Evolutionary conservation across 257 asterid genomes (phyloP).

Genomic region (Fraxinus quadrangulata): DNA sequence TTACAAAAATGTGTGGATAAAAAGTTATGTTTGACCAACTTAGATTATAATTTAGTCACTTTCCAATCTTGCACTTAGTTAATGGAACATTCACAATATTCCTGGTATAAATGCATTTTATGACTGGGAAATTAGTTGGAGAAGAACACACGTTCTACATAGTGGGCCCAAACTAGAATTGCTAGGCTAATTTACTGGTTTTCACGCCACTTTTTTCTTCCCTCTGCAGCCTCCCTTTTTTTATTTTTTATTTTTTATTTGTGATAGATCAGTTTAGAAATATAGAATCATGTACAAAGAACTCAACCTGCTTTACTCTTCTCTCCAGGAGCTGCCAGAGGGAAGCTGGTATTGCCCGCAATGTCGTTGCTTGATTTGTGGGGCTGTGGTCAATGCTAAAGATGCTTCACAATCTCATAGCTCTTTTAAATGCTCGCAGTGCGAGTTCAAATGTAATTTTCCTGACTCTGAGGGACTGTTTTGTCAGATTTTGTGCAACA

Average conservation of each 20-base stretch:
- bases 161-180: conserved; percentile 2
- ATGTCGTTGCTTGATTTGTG: conserved; percentile 89
- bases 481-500: neutral
- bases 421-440: conserved; percentile 74
- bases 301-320: conserved; percentile 20
- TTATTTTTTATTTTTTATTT: too few relatives aligned
- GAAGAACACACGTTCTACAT: neutral
- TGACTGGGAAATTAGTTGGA: neutral
- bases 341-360: conserved; percentile 97
- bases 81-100: neutral
- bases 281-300: too few relatives aligned
- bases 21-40: neutral
- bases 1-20: neutral
- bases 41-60: neutral
- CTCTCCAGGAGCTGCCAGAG: conserved; percentile 85
- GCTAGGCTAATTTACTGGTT: conserved; percentile 12
- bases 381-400: conserved; percentile 55
- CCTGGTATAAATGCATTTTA: conserved; percentile 6
- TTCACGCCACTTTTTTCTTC: neutral
- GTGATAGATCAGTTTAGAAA: too few relatives aligned
- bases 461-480: neutral
- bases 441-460: conserved; percentile 76
- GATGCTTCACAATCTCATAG: conserved; percentile 49
- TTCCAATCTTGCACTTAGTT: neutral
- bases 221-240: too few relatives aligned